phyloP scores from a whole-genome alignment of 176 grass and related monocot genomes.

The Triticum turgidum region DNA sequence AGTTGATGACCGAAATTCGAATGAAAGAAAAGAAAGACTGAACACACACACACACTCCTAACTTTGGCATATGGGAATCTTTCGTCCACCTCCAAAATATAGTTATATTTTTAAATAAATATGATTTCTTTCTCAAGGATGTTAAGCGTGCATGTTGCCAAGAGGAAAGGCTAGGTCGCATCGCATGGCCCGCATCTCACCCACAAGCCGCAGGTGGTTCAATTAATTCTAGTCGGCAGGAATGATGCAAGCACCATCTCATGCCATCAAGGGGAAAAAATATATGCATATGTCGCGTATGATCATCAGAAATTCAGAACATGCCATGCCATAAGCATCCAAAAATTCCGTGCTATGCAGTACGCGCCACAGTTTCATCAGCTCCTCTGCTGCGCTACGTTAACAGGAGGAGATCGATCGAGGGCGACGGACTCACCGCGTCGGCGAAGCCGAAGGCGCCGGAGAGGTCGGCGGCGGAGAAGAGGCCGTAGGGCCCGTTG shows the following conservation, averaged over 20 bases:
- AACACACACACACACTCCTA: background rate
- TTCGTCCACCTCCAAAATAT: background rate
- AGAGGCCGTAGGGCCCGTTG: conserved; percentile 16
- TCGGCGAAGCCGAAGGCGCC: conserved; percentile 17
- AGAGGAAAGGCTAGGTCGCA: background rate
- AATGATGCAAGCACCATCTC: background rate
- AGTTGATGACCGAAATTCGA: background rate
- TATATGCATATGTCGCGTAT: background rate
- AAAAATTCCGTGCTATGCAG: background rate
- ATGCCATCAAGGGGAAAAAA: background rate
- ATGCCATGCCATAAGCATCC: no score
- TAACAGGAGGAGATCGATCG: background rate
- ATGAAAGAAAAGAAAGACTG: background rate
- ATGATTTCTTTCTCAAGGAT: background rate
- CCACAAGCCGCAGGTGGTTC: background rate
- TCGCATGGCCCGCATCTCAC: background rate
- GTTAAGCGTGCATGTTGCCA: background rate
- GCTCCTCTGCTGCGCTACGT: background rate
- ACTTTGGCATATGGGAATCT: background rate
- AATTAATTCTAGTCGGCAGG: background rate
- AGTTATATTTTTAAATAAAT: no score
- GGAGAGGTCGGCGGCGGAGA: conserved; percentile 29
- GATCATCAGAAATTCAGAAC: no score
- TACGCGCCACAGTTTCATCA: background rate
- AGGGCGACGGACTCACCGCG: conserved; percentile 27